Evolutionary conservation across 2,329 filamentous ascomycete genomes (phyloP).

Genomic region (Fusarium sterilihyphosum): DNA sequence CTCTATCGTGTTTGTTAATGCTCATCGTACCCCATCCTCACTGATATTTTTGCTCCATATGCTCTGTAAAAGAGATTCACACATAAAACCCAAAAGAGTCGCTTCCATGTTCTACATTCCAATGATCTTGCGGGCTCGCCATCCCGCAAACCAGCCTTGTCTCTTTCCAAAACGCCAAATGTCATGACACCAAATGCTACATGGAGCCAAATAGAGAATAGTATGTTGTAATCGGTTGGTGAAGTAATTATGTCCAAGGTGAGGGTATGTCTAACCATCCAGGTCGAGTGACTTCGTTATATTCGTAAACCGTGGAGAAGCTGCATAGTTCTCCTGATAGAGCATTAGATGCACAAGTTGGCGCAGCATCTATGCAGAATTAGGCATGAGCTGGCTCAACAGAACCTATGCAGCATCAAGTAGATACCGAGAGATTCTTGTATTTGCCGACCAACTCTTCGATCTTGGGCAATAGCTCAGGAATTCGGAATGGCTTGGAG

Average conservation of each 20-base stretch:
- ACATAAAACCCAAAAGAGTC: constrained; percentile 5
- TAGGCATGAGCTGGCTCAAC: neutral
- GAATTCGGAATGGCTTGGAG: constrained; percentile 81
- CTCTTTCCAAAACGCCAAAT: constrained; percentile 38
- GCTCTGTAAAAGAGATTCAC: neutral
- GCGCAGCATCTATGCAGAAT: neutral
- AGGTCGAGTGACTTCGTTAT: constrained; percentile 17
- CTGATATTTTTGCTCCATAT: constrained; percentile 3
- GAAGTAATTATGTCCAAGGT: constrained; percentile 30
- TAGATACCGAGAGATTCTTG: constrained; percentile 45
- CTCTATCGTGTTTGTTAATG: constrained; percentile 23
- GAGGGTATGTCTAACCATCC: constrained; percentile 10
- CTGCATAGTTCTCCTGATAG: neutral
- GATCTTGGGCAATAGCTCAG: constrained; percentile 75
- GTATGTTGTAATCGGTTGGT: constrained; percentile 16
- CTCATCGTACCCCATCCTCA: neutral
- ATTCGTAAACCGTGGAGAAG: constrained; percentile 13
- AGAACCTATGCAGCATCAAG: constrained; percentile 4
- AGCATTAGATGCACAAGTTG: neutral
- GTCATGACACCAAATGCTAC: constrained; percentile 29
- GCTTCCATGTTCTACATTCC: constrained; percentile 30
- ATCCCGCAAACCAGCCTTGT: constrained; percentile 21
- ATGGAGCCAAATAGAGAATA: constrained; percentile 17
- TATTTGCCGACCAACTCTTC: constrained; percentile 62
- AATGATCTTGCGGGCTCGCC: constrained; percentile 12